Conservation (phyloP, 257 asterid species). For the Schizonepeta tenuifolia region DNA sequence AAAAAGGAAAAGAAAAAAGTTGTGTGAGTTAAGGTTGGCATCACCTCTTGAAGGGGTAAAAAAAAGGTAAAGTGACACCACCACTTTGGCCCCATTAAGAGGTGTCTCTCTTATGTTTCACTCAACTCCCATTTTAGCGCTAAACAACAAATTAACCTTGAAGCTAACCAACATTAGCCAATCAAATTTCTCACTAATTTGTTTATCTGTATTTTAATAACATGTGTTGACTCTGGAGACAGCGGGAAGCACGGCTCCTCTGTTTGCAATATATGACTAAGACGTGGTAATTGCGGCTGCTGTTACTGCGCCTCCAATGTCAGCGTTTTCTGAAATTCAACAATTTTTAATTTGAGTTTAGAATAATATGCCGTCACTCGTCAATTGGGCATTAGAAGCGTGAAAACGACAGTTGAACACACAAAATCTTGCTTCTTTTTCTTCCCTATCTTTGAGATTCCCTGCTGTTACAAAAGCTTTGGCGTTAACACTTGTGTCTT, state of each 20-base stretch:
- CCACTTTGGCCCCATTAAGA: neutral
- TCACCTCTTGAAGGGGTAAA: conserved; percentile 30
- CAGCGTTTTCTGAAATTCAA: neutral
- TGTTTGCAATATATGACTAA: neutral
- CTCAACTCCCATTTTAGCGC: neutral
- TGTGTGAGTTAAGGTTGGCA: conserved; percentile 36
- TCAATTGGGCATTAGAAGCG: neutral
- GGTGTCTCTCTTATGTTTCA: conserved; percentile 12
- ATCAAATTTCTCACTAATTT: neutral
- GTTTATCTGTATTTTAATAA: neutral
- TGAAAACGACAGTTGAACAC: neutral
- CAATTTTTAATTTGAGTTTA: neutral
- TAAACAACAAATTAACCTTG: neutral
- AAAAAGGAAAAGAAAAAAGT: neutral
- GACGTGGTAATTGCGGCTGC: neutral
- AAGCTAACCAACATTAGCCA: neutral
- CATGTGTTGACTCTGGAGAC: conserved; percentile 9
- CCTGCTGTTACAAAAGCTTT: neutral
- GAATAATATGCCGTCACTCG: neutral
- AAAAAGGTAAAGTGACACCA: neutral
- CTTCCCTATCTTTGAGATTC: conserved; percentile 21
- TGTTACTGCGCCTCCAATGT: neutral
- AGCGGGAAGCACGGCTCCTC: neutral
- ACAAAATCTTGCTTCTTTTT: neutral
- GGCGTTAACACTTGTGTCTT: neutral